phyloP scores from a whole-genome alignment of 352 stramenopile genomes.

The Globisporangium cederbergense region DNA sequence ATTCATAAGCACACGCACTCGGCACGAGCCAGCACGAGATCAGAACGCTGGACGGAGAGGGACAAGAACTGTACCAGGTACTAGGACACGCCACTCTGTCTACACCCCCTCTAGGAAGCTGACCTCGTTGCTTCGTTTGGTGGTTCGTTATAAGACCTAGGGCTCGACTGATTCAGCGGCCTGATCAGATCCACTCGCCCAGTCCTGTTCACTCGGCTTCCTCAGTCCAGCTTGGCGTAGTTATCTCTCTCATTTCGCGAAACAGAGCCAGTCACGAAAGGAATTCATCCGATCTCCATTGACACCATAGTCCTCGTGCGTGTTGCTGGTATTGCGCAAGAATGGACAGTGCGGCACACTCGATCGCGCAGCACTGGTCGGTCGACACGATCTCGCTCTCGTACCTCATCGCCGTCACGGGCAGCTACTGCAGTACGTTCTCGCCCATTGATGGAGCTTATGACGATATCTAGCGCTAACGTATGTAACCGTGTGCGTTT shows the following conservation, averaged over 20 bases:
- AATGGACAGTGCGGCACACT: conserved; percentile 6
- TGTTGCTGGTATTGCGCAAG: background rate
- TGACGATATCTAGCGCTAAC: background rate
- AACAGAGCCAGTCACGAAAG: background rate
- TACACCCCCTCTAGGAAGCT: background rate
- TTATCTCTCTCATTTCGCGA: background rate
- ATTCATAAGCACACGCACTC: too few relatives aligned
- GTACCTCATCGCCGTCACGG: conserved; percentile 53
- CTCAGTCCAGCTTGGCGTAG: too few relatives aligned
- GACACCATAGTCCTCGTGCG: background rate
- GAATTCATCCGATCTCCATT: background rate
- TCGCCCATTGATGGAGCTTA: too few relatives aligned
- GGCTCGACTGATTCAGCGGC: too few relatives aligned
- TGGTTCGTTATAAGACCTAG: background rate
- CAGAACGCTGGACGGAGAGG: too few relatives aligned
- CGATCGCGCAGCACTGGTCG: conserved; percentile 42
- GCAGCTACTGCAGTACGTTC: conserved; percentile 62
- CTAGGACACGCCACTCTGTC: too few relatives aligned
- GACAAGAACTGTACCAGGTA: too few relatives aligned
- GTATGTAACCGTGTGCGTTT: background rate
- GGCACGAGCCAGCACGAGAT: too few relatives aligned
- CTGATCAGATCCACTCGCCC: background rate
- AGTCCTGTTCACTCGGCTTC: background rate
- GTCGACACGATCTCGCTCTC: conserved; percentile 38
- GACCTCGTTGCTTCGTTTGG: background rate